Base-by-base conservation (phyloP, 805 yeast genomes). In the Torulaspora microellipsoides region DNA sequence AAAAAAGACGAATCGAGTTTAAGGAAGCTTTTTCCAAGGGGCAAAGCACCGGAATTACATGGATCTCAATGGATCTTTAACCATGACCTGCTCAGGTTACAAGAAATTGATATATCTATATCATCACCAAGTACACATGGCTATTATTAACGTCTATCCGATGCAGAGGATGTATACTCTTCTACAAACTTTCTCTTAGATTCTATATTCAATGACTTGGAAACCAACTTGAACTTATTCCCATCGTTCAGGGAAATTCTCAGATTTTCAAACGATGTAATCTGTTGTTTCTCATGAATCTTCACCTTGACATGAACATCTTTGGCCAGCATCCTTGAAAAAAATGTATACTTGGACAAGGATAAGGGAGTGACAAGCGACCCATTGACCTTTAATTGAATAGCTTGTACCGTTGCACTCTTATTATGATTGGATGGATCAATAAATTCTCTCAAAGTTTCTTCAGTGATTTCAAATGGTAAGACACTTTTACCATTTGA, bases 401-500 rank as follows among this genome's bases (percentile, higher is more conserved):
- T 44, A 2, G 63, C 52, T 35, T 58, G 63, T 15, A 44, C 36
- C 7, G 34, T 28, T n/a, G 38, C 38, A 48, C 43, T 45, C 48
- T 37, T 13, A 36, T 27, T 25, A n/a, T 31, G 30, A 20, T 36
- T 17, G 13, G 41, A 15, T 17, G 44, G 41, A 13, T 43, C 51
- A 4, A 56, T 17, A 28, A 65, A 52, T 2, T 41, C 38, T 11
- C 50, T 44, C 40, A 67, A 52, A 5, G 47, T 27, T 0, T 15
- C 11, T n/a, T 58, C 60, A 5, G 47, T 48, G 10, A 66, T 34
- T 4, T 68, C 66, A 43, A 85, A 75, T 3, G 87, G 79, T 48
- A 90, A 70, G 1, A 90, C 58, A 0, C 89, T 80, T 48, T 81
- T 80, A 39, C 95, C 93, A 59, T 90, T 91, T 0, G 95, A 79